These are phyloP conservation scores for Groenewaldozyma auringiensis DNA, from an alignment of 1,139 yeast genomes.

Conservation along the genomic window DNA sequence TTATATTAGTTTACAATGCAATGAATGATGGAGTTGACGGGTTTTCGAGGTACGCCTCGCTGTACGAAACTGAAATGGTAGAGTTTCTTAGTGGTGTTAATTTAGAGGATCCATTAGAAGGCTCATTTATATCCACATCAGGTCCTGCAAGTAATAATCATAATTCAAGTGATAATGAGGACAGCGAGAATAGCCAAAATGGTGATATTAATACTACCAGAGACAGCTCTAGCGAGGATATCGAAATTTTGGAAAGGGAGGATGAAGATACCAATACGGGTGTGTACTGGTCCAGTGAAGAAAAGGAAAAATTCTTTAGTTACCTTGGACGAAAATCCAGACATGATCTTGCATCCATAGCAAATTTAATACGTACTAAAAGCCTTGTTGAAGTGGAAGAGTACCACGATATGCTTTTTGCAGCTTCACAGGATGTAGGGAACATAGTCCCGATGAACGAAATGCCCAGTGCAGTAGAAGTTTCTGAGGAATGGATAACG, in stretches of 20 bases:
- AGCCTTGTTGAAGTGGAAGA: constrained; percentile 39
- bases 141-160: too few relatives aligned
- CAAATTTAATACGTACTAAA: constrained; percentile 37
- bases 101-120: background rate
- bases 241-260: background rate
- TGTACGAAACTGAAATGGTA: constrained; percentile 15
- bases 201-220: too few relatives aligned
- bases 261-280: constrained; percentile 18
- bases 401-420: constrained; percentile 38
- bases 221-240: too few relatives aligned
- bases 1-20: background rate
- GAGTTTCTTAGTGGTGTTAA: constrained; percentile 16
- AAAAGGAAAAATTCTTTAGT: constrained; percentile 38
- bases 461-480: constrained; percentile 48
- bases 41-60: constrained; percentile 9
- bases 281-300: constrained; percentile 35
- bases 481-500: constrained; percentile 41
- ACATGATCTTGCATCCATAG: constrained; percentile 39
- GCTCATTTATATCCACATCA: background rate
- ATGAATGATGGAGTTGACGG: background rate
- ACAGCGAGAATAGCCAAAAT: too few relatives aligned
- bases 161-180: too few relatives aligned
- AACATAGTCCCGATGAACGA: constrained; percentile 29
- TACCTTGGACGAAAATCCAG: constrained; percentile 43
- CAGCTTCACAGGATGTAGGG: constrained; percentile 26